A percentile compares a stretch with the other conserved stretches of the same genome.
phyloP scores from a whole-genome alignment of 768 basidiomycete genomes.

The Panus rudis region DNA sequence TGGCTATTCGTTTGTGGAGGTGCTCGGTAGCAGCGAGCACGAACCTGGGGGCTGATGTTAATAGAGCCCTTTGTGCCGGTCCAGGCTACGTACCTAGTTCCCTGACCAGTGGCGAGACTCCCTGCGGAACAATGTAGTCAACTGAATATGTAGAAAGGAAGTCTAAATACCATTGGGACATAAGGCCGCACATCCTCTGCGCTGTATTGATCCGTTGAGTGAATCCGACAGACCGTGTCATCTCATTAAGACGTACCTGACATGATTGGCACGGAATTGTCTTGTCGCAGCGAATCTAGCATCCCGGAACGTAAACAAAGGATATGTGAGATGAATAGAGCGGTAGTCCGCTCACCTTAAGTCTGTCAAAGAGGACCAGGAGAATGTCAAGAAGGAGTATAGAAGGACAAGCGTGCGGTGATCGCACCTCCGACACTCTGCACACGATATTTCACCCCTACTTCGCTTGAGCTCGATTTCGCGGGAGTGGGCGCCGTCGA shows the following conservation, averaged over 20 bases:
- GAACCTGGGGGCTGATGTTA: constrained; percentile 40
- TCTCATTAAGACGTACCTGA: constrained; percentile 41
- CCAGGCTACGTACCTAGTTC: constrained; percentile 45
- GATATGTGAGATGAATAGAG: not conserved
- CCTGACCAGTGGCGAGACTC: constrained; percentile 73
- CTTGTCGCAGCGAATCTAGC: constrained; percentile 81
- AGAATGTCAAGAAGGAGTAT: constrained; percentile 1
- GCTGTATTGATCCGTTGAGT: constrained; percentile 25
- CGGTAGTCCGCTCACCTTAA: constrained; percentile 16
- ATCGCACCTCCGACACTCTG: constrained; percentile 74
- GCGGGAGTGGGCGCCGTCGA: constrained; percentile 18
- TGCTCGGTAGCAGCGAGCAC: constrained; percentile 61
- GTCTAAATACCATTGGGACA: constrained; percentile 56
- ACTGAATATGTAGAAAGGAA: too few species aligned
- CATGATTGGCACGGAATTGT: constrained; percentile 75
- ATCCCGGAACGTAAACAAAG: constrained; percentile 9
- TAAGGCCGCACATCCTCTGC: constrained; percentile 60
- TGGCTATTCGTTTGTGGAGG: constrained; percentile 56
- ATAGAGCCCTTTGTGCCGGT: too few species aligned
- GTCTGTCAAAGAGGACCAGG: constrained; percentile 10
- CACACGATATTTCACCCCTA: constrained; percentile 70
- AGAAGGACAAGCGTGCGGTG: constrained; percentile 19
- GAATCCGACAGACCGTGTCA: too few species aligned
- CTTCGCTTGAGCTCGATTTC: constrained; percentile 72
- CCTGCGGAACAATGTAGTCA: constrained; percentile 39